phyloP scores from a whole-genome alignment of 352 stramenopile genomes.

The Globisporangium spinosum region DNA sequence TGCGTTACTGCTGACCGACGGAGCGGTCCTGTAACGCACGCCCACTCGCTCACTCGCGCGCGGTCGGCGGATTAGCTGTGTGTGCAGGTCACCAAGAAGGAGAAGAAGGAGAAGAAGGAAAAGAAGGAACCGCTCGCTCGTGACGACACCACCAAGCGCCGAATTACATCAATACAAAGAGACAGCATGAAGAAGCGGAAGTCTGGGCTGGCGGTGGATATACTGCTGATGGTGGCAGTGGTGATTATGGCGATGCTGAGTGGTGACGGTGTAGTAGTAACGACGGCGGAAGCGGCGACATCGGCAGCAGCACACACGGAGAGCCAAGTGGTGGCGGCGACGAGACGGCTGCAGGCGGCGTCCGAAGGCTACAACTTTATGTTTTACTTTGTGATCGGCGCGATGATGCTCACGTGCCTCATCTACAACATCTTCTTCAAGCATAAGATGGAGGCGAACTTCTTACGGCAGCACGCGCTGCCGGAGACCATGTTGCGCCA shows the following conservation, averaged over 20 bases:
- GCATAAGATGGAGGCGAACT: constrained; percentile 70
- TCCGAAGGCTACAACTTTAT: constrained; percentile 85
- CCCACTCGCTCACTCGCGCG: neutral
- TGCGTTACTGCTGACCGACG: neutral
- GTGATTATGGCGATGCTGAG: neutral
- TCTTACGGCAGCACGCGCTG: constrained; percentile 62
- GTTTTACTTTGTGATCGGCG: constrained; percentile 87
- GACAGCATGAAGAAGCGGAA: constrained; percentile 4
- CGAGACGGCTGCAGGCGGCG: constrained; percentile 28
- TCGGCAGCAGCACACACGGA: neutral
- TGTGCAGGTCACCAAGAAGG: neutral
- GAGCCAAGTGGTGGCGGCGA: constrained; percentile 6
- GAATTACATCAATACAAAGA: neutral
- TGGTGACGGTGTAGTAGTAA: neutral
- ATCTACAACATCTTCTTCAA: constrained; percentile 91
- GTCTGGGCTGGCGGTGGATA: neutral
- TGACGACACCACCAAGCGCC: neutral
- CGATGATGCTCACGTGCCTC: constrained; percentile 84
- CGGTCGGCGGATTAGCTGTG: neutral
- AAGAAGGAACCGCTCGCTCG: neutral
- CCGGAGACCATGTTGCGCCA: constrained; percentile 84
- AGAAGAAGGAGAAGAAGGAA: neutral
- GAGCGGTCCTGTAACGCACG: neutral
- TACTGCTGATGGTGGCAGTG: neutral
- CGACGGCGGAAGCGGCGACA: neutral